A percentile compares a stretch with the other conserved stretches of the same genome.
phyloP scores from a whole-genome alignment of 768 basidiomycete genomes.

The Tylopilus sp. region DNA sequence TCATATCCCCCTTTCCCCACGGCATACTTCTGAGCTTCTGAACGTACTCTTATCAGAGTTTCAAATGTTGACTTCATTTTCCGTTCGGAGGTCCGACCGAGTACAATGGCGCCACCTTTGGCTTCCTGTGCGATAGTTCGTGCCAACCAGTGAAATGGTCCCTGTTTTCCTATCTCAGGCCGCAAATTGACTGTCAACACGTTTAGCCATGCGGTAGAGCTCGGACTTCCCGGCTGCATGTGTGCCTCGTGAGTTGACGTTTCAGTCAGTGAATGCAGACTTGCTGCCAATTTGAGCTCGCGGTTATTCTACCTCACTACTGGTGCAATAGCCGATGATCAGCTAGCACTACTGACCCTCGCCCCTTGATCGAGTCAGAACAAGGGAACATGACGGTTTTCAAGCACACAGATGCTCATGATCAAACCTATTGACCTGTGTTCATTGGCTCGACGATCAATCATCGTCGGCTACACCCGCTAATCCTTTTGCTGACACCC shows the following conservation, averaged over 20 bases:
- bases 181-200: neutral
- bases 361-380: neutral
- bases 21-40: constrained; percentile 13
- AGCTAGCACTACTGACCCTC: too few species aligned
- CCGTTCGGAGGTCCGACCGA: constrained; percentile 1
- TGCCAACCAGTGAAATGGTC: constrained; percentile 1
- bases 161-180: neutral
- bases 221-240: neutral
- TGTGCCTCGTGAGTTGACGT: neutral
- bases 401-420: neutral
- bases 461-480: neutral
- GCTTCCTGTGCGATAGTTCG: constrained; percentile 3
- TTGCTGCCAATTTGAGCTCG: too few species aligned
- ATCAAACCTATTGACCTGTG: neutral
- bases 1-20: constrained; percentile 9
- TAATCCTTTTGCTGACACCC: neutral
- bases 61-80: constrained; percentile 14
- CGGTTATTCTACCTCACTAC: neutral
- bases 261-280: too few species aligned
- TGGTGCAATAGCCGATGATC: too few species aligned
- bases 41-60: constrained; percentile 6
- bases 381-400: too few species aligned
- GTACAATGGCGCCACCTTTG: neutral
- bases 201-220: neutral
- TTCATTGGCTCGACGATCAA: neutral